Evolutionary conservation across 176 grass and related monocot genomes (phyloP).

Genomic region (Avena atlantica): DNA sequence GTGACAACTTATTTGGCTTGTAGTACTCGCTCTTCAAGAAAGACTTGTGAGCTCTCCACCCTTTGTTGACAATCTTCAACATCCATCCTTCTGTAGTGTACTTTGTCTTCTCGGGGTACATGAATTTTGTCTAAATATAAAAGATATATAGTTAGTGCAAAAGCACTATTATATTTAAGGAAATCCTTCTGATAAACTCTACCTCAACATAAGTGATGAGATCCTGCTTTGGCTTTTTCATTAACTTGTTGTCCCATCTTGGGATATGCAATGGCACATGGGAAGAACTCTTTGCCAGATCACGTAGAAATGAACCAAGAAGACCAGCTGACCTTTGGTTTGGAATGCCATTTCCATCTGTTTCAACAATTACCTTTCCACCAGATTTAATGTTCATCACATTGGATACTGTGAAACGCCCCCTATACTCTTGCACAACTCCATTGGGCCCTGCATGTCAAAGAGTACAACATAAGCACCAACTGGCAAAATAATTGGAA

Average conservation of each 20-base stretch:
- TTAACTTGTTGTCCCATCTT: constrained; percentile 14
- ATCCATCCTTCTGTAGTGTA: background rate
- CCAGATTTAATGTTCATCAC: background rate
- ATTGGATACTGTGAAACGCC: background rate
- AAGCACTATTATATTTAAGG: background rate
- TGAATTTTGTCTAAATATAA: background rate
- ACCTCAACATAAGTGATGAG: background rate
- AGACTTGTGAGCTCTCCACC: background rate
- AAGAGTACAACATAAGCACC: background rate
- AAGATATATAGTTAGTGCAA: background rate
- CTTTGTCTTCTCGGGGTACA: background rate
- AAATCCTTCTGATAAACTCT: background rate
- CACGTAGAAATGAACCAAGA: background rate
- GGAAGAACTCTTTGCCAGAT: background rate
- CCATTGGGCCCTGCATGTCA: background rate
- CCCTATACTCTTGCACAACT: background rate
- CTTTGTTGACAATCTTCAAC: background rate
- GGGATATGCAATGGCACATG: background rate
- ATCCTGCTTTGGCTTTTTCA: background rate
- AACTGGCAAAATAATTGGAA: background rate
- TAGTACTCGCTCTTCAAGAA: background rate
- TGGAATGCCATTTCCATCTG: background rate
- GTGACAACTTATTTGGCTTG: background rate
- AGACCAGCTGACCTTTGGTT: background rate
- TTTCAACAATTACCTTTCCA: background rate